Conservation (phyloP, 1,284 basidiomycete genomes). For the Irpex sp. region DNA sequence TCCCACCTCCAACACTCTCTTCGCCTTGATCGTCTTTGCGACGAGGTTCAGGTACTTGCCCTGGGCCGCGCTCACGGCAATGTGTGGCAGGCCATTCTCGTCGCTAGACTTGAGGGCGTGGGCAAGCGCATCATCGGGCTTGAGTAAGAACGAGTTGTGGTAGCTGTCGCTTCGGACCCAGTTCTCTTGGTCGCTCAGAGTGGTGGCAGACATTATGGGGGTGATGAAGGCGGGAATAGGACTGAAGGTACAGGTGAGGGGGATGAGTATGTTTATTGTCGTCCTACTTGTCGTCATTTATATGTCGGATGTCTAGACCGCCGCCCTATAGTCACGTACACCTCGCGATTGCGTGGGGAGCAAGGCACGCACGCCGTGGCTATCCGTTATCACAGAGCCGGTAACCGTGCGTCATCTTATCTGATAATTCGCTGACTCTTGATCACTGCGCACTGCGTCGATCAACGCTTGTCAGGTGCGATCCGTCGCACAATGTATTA, state of each 20-base stretch:
- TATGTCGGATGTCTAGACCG: background rate
- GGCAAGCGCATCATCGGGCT: slow-evolving; percentile 39
- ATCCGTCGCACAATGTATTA: too few species aligned
- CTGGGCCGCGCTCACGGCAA: slow-evolving; percentile 49
- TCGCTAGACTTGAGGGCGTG: slow-evolving; percentile 35
- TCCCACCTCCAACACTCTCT: slow-evolving; percentile 53
- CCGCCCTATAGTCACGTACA: background rate
- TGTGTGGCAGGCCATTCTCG: slow-evolving; percentile 42
- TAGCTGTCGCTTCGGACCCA: slow-evolving; percentile 51
- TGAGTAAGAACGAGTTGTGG: slow-evolving; percentile 50
- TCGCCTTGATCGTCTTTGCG: slow-evolving; percentile 42
- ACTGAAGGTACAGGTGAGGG: background rate
- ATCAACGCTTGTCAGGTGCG: background rate
- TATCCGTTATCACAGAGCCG: background rate
- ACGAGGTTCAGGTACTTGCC: slow-evolving; percentile 52
- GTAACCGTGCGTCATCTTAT: background rate
- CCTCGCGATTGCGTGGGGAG: background rate
- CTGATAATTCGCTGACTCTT: background rate
- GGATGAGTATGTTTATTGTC: background rate
- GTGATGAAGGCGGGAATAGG: background rate
- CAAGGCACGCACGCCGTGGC: background rate
- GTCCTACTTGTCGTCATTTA: background rate
- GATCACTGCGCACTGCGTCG: background rate
- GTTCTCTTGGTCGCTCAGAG: slow-evolving; percentile 20
- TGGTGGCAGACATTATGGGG: background rate